Evolutionary conservation across 208 protist genomes (phyloP).

Genomic region (Herpetomonas muscarum): DNA sequence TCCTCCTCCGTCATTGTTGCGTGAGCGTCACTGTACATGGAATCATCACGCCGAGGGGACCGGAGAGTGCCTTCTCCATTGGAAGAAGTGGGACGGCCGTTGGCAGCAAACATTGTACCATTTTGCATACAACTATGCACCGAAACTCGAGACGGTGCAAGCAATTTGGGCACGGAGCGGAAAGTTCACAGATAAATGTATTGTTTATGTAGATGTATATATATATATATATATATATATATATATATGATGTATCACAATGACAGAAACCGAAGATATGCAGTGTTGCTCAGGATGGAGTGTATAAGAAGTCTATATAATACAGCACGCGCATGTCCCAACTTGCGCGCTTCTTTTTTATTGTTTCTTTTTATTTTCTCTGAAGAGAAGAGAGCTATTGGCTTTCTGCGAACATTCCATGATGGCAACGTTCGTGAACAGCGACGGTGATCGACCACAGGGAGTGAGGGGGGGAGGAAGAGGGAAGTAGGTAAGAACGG

Average conservation of each 20-base stretch:
- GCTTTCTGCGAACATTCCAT: not conserved
- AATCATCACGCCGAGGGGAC: not conserved
- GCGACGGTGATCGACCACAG: no score
- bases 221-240: slow-evolving; percentile 3
- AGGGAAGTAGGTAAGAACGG: no score
- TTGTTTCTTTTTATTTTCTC: slow-evolving; percentile 2
- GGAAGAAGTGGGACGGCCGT: not conserved
- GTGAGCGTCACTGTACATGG: not conserved
- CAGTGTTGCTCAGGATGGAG: not conserved
- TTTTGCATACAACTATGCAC: no score
- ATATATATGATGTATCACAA: not conserved
- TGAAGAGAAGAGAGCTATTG: not conserved
- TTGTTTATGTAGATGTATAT: not conserved
- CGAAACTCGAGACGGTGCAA: no score
- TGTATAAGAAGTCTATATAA: no score
- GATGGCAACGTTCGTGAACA: no score
- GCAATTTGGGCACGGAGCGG: no score
- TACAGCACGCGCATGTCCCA: no score
- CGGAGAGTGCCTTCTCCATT: no score
- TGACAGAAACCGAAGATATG: not conserved
- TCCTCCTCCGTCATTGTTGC: slow-evolving; percentile 43
- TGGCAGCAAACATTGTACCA: no score
- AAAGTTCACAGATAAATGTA: slow-evolving; percentile 7
- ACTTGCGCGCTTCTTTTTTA: not conserved
- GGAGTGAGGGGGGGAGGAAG: no score